These are phyloP conservation scores for Sclerotinia sclerotiorum DNA, from an alignment of 2,329 filamentous ascomycete genomes.

Conservation along the genomic window DNA sequence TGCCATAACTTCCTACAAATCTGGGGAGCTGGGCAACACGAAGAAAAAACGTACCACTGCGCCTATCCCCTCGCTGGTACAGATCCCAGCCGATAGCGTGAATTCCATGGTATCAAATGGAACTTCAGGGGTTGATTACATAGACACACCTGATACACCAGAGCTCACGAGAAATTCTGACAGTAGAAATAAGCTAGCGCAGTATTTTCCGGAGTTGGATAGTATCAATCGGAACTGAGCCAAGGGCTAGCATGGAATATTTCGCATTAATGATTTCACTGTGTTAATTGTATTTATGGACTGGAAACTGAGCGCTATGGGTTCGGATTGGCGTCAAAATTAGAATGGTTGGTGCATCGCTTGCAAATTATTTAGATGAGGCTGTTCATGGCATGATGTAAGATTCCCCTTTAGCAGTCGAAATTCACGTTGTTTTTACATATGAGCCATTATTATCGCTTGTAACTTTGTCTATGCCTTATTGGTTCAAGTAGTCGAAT, in stretches of 20 bases:
- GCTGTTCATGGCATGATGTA: conserved; percentile 9
- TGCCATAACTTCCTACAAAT: conserved; percentile 19
- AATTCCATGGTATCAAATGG: not conserved
- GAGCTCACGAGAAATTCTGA: conserved; percentile 31
- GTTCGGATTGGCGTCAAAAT: conserved; percentile 7
- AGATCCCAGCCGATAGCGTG: not conserved
- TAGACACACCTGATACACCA: conserved; percentile 25
- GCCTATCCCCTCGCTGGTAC: not conserved
- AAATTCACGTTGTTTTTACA: not conserved
- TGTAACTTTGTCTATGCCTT: not conserved
- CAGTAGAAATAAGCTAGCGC: conserved; percentile 27
- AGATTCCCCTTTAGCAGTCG: conserved; percentile 15
- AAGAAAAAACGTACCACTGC: conserved; percentile 37
- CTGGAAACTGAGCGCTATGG: not conserved
- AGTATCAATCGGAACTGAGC: not conserved
- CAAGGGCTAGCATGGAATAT: not conserved
- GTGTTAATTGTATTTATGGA: not conserved
- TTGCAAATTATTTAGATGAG: conserved; percentile 4
- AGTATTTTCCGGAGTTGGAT: conserved; percentile 39
- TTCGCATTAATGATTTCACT: not conserved
- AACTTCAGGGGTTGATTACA: not conserved
- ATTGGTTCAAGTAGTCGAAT: not conserved
- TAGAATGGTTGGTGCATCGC: conserved; percentile 11
- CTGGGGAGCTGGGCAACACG: conserved; percentile 35
- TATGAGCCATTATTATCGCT: too few species aligned